A percentile compares a stretch with the other conserved stretches of the same genome.
These are phyloP conservation scores for Euphorbia lathyris DNA, from an alignment of 345 rosid species.

Conservation along the genomic window DNA sequence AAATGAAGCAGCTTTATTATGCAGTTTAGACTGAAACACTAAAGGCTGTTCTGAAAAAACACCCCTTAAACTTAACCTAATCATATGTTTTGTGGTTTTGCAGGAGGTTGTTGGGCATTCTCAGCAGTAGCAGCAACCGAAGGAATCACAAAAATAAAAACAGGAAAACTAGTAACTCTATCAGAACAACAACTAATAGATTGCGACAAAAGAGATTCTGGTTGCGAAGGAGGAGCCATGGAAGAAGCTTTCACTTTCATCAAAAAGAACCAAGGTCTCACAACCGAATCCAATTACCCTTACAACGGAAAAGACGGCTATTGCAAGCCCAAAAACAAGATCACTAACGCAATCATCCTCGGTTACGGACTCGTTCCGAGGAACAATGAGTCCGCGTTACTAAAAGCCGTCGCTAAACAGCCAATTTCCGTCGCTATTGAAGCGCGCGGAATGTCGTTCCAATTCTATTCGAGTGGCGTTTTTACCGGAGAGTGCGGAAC, in stretches of 20 bases:
- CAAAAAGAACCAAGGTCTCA: constrained; percentile 18
- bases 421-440: constrained; percentile 36
- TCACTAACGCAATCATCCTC: constrained; percentile 6
- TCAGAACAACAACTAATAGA: constrained; percentile 26
- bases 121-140: constrained; percentile 22
- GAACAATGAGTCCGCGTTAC: constrained; percentile 18
- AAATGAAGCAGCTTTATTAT: too few species aligned
- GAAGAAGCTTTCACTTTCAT: constrained; percentile 30
- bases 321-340: constrained; percentile 13
- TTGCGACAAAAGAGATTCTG: constrained; percentile 22
- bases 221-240: constrained; percentile 33
- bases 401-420: constrained; percentile 32
- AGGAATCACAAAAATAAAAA: constrained; percentile 16
- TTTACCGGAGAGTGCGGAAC: constrained; percentile 31
- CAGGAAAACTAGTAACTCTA: constrained; percentile 8
- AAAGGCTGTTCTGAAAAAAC: too few species aligned
- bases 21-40: too few species aligned
- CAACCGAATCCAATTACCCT: constrained; percentile 23
- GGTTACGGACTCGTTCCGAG: constrained; percentile 30
- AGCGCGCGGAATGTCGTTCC: constrained; percentile 20
- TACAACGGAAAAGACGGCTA: constrained; percentile 14
- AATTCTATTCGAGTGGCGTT: constrained; percentile 31
- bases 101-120: constrained; percentile 34
- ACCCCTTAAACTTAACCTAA: too few species aligned
- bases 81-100: too few species aligned